Evolutionary conservation across 1,284 basidiomycete genomes (phyloP), one percentile per base, ranked within the genome.

Genomic region (Fomitopsis betulina): DNA sequence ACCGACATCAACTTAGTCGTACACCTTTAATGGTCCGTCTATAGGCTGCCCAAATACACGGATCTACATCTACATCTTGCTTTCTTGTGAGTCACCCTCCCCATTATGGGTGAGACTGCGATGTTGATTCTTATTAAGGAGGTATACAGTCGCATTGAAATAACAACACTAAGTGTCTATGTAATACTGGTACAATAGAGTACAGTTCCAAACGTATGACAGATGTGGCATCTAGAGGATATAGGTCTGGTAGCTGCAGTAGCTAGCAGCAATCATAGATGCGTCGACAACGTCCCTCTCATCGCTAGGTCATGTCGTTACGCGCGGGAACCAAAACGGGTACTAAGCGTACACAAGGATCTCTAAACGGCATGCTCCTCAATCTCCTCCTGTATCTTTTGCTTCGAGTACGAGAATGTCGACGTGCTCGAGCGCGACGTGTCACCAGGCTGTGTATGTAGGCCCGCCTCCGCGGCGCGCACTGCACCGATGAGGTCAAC

Each of bases 401-500:
- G 37, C 60, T 65, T 65, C 12, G n/a, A n/a, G 25, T 19, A n/a
- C 32, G n/a, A 50, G 7, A 51, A 32, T 13, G 49, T 35, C 9
- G 39, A n/a, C 25, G 58, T 38, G 32, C 64, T 67, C n/a, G 64
- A 65, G 21, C 55, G 57, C 7, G 62, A 62, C 40, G 47, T 32
- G 1, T 17, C 39, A 23, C 54, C 27, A 2, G 43, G 33, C 37
- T 15, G 19, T 9, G 23, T 13, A 21, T 32, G 19, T 15, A 71
- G 49, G 8, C 63, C 68, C 6, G 62, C 64, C 68, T 91, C 89
- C 8, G 89, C 92, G 10, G 87, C 87, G 6, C 76, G 78, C 43
- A 95, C 84, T 10, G 93, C 93, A 5, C 82, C 78, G 23, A 79
- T 70, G 17, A 96, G 73, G 69, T 96, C 94, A 58, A 95, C 76